Conservation (phyloP, 257 asterid species). For the Cordia subcordata region DNA sequence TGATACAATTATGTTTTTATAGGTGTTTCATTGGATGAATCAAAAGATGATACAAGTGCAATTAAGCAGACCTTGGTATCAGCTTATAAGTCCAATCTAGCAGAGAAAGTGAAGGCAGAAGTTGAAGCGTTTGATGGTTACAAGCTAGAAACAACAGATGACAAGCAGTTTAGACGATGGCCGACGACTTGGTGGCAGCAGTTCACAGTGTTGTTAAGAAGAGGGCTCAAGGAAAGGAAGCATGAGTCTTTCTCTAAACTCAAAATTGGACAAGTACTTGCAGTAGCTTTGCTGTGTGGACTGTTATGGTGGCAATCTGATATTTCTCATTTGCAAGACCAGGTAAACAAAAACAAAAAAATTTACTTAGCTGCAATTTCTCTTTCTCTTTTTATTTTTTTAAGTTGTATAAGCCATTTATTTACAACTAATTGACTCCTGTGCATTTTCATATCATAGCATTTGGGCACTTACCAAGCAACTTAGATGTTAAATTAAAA, state of each 20-base stretch:
- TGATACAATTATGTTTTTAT: not conserved
- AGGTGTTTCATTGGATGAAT: slow-evolving; percentile 53
- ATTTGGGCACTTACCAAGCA: too few relatives aligned
- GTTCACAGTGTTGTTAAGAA: slow-evolving; percentile 45
- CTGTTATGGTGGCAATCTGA: slow-evolving; percentile 78
- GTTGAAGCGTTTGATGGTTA: slow-evolving; percentile 14
- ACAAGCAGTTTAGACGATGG: slow-evolving; percentile 40
- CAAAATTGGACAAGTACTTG: slow-evolving; percentile 47
- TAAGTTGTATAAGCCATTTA: too few relatives aligned
- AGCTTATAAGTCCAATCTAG: slow-evolving; percentile 38
- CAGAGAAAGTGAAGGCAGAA: slow-evolving; percentile 30
- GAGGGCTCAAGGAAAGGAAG: slow-evolving; percentile 75
- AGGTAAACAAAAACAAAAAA: slow-evolving; percentile 42
- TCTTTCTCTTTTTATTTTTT: too few relatives aligned
- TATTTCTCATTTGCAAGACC: slow-evolving; percentile 55
- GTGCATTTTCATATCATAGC: too few relatives aligned
- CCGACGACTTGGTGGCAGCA: slow-evolving; percentile 70
- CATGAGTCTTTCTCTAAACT: slow-evolving; percentile 63
- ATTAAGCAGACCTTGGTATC: slow-evolving; percentile 44
- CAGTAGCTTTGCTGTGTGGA: slow-evolving; percentile 47
- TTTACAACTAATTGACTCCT: too few relatives aligned
- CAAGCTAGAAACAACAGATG: not conserved
- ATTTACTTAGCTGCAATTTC: not conserved
- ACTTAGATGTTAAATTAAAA: too few relatives aligned
- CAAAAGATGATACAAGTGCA: slow-evolving; percentile 33